These are phyloP conservation scores for Blastobotrys ciferrii DNA, from an alignment of 1,139 yeast genomes.

Conservation along the genomic window DNA sequence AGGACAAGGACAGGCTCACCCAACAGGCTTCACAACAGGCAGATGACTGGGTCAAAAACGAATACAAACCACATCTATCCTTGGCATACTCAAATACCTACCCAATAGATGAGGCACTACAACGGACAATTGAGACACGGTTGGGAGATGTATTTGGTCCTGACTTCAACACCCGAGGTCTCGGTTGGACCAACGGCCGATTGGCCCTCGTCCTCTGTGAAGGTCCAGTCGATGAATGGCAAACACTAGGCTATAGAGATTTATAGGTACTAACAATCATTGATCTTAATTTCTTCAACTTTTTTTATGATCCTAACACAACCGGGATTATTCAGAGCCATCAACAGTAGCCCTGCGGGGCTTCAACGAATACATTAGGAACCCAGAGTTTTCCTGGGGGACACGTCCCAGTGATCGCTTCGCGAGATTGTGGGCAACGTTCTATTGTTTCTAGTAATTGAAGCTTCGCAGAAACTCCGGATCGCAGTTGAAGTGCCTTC, in stretches of 20 bases:
- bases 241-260: constrained; percentile 52
- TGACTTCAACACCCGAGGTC: constrained; percentile 40
- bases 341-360: no score
- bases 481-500: no score
- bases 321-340: no score
- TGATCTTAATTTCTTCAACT: background rate
- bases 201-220: constrained; percentile 69
- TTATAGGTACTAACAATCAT: constrained; percentile 2
- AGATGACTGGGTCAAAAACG: constrained; percentile 53
- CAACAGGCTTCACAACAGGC: constrained; percentile 36
- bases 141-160: constrained; percentile 65
- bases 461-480: no score
- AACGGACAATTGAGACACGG: constrained; percentile 66
- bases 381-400: no score
- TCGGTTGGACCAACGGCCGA: constrained; percentile 66
- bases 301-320: no score
- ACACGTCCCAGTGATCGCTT: no score
- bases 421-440: no score
- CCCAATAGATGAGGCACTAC: constrained; percentile 68
- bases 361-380: no score
- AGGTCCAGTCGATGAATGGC: constrained; percentile 75
- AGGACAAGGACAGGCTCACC: constrained; percentile 26
- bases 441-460: no score
- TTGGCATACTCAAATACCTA: constrained; percentile 64
- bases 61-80: constrained; percentile 72